phyloP scores from a whole-genome alignment of 176 grass and related monocot genomes.

The Oryza coarctata region DNA sequence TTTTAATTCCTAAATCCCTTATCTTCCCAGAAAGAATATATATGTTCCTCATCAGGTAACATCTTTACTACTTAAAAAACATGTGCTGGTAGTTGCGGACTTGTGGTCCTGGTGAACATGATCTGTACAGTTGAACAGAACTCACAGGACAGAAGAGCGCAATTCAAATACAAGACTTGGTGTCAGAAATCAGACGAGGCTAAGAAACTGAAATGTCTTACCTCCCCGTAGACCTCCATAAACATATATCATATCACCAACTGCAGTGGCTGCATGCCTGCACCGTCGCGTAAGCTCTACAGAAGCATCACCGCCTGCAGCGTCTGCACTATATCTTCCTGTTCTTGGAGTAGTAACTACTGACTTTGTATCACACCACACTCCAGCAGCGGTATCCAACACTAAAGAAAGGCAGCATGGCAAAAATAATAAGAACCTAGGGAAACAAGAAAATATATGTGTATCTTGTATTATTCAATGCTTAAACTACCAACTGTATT shows the following conservation, averaged over 20 bases:
- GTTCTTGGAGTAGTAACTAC: slow-evolving; percentile 95
- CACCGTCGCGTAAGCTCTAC: slow-evolving; percentile 88
- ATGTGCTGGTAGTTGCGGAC: background rate
- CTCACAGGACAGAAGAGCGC: background rate
- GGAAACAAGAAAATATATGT: background rate
- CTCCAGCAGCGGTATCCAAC: slow-evolving; percentile 94
- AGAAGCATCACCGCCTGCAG: slow-evolving; percentile 81
- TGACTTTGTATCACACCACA: slow-evolving; percentile 96
- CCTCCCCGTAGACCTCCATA: slow-evolving; percentile 98
- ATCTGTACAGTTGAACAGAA: background rate
- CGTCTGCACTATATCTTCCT: slow-evolving; percentile 92
- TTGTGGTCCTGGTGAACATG: background rate
- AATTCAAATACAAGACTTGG: background rate
- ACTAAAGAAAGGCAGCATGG: slow-evolving; percentile 55
- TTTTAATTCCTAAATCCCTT: background rate
- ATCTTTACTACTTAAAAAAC: background rate
- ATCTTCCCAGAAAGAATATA: background rate
- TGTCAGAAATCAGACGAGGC: background rate
- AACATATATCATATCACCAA: slow-evolving; percentile 97
- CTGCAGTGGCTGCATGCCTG: slow-evolving; percentile 93
- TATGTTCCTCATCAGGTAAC: background rate
- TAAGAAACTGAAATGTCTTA: slow-evolving; percentile 40
- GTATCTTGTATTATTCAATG: background rate
- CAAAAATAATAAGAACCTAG: slow-evolving; percentile 17
- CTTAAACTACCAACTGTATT: slow-evolving; percentile 10